Evolutionary conservation across 2,329 filamentous ascomycete genomes (phyloP).

Genomic region (Fusarium sp.): DNA sequence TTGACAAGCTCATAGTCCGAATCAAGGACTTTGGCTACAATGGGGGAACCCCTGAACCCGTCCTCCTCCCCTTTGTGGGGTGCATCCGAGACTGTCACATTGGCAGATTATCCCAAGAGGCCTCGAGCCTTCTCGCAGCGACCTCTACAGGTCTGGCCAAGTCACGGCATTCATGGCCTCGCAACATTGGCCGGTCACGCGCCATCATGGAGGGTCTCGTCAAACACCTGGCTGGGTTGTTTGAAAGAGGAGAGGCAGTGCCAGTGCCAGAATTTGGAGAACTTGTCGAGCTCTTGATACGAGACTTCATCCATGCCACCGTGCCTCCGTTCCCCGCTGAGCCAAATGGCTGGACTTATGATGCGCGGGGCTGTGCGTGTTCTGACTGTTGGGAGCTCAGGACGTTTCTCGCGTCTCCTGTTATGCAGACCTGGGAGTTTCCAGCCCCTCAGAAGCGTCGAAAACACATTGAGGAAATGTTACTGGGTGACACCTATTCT

Average conservation of each 20-base stretch:
- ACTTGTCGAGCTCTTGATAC: slow-evolving; percentile 10
- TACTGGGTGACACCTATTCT: background rate
- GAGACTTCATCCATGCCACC: background rate
- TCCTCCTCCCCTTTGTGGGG: background rate
- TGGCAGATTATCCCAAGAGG: slow-evolving; percentile 1
- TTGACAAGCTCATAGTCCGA: slow-evolving; percentile 2
- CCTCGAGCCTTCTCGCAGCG: background rate
- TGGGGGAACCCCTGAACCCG: background rate
- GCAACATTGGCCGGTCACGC: background rate
- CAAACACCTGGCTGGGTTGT: background rate
- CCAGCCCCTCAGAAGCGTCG: background rate
- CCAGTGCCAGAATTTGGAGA: background rate
- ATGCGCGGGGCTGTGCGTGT: slow-evolving; percentile 13
- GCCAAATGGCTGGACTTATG: background rate
- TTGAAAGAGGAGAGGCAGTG: background rate
- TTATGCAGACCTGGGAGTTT: background rate
- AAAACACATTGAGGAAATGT: slow-evolving; percentile 1
- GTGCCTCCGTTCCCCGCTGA: background rate
- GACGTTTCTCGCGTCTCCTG: slow-evolving; percentile 6
- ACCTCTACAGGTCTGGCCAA: background rate
- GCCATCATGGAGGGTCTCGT: slow-evolving; percentile 5
- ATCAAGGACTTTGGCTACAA: background rate
- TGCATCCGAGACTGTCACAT: slow-evolving; percentile 5
- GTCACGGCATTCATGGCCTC: background rate
- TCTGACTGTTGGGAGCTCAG: slow-evolving; percentile 3